phyloP scores from a whole-genome alignment of 129 eudicot genomes.

The Flaveria brownii region DNA sequence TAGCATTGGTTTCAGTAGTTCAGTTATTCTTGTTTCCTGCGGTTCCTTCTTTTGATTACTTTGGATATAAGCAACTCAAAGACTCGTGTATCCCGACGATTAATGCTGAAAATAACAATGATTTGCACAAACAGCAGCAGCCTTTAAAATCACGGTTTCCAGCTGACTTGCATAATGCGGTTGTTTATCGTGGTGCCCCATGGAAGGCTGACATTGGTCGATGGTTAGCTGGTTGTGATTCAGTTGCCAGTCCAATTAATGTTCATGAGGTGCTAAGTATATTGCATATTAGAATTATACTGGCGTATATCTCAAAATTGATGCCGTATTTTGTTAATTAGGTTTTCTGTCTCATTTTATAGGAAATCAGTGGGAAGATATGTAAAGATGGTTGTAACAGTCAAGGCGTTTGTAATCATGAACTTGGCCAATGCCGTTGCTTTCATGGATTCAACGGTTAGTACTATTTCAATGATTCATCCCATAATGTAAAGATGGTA shows the following conservation, averaged over 20 bases:
- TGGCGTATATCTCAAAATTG: neutral
- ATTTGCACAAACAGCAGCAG: constrained; percentile 28
- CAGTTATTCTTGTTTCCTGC: constrained; percentile 65
- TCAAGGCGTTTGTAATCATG: constrained; percentile 88
- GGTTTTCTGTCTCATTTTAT: constrained; percentile 20
- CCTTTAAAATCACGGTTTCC: constrained; percentile 57
- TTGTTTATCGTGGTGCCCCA: constrained; percentile 87
- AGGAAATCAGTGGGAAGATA: constrained; percentile 75
- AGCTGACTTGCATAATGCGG: constrained; percentile 72
- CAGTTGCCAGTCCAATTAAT: constrained; percentile 49
- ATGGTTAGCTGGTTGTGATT: constrained; percentile 83
- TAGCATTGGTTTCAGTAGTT: constrained; percentile 52
- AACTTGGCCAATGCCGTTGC: constrained; percentile 88
- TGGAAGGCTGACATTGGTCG: constrained; percentile 91
- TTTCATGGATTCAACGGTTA: constrained; percentile 92
- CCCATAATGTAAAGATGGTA: neutral
- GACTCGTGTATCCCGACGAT: constrained; percentile 44
- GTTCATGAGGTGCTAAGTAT: constrained; percentile 62
- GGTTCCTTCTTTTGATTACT: constrained; percentile 55
- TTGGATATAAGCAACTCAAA: constrained; percentile 53
- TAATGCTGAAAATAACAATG: constrained; percentile 25
- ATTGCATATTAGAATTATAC: neutral
- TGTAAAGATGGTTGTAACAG: constrained; percentile 76
- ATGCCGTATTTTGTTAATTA: constrained; percentile 14
- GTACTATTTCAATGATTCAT: constrained; percentile 34